Base-by-base conservation (phyloP, 2,329 filamentous ascomycete species). In the Emergomyces pasteurianus region DNA sequence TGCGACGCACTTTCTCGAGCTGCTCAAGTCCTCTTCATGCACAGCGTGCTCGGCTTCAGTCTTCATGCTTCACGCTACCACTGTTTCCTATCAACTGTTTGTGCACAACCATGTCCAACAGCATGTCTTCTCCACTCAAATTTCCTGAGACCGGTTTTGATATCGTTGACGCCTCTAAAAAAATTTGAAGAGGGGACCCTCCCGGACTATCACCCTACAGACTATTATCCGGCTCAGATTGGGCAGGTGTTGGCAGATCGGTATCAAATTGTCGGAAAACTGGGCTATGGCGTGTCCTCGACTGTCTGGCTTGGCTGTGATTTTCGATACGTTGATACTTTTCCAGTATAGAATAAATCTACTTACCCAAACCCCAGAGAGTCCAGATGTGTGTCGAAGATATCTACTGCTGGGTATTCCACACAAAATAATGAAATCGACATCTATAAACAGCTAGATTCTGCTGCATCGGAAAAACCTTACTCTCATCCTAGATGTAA, bases 231-330 rank as follows among this genome's bases (percentile, higher is more conserved):
- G 1, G 60, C 61, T 9, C 53, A 52, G 14, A 62, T 64, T 21
- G 60, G 63, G 40, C 16, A 65, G 56, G 42, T 62, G 14, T 58
- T 64, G 49, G 52, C 58, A 8, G 43, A 64, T 21, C 59, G 61
- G 60, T 67, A 68, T 60, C 58, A 64, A 46, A 50, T 68, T 49
- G 54, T 69, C 31, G 61, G 61, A 12, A 69, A 68, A 60, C 62
- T 68, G 18, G 66, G 66, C n/a, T 69, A 59, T 62, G 67, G 67
- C 16, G 58, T 63, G 8, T 62, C 61, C 18, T 69, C 65, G 1
- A 69, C 67, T 21, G 62, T 65, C 47, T 69, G 65, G 67, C 64
- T 68, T 36, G 58, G 59, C 54, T 59, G 61, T 21, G 66, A 68
- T 55, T 16, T 66, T 12, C 26, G 23, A 63, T 64, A 60, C 50